Percentiles rank a stretch among this genome's conserved stretches.
These are phyloP conservation scores for Kuraishia floccosa DNA, from an alignment of 805 yeast genomes.

Conservation along the genomic window DNA sequence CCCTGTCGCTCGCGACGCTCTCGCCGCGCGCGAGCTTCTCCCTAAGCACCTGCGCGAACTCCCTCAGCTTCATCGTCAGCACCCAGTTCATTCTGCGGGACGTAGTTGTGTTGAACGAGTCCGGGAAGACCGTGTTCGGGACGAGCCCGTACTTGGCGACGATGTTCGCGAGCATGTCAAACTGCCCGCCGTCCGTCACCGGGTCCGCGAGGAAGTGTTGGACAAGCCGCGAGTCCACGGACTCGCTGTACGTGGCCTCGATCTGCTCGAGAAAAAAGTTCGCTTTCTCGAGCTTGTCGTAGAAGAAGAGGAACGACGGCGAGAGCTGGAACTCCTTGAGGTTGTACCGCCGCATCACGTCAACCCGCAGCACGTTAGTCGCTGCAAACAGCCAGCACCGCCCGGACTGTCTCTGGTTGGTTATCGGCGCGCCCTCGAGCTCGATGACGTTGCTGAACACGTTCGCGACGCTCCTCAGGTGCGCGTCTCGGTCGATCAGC, in stretches of 20 bases:
- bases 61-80: constrained; percentile 61
- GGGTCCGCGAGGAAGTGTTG: constrained; percentile 58
- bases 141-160: constrained; percentile 74
- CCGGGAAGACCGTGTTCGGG: constrained; percentile 67
- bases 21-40: constrained; percentile 25
- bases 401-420: constrained; percentile 68
- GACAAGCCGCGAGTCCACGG: constrained; percentile 58
- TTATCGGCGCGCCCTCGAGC: constrained; percentile 50
- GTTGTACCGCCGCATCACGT: constrained; percentile 49
- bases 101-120: constrained; percentile 41
- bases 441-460: constrained; percentile 31
- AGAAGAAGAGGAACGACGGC: constrained; percentile 71
- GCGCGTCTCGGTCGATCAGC: constrained; percentile 21
- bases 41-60: constrained; percentile 65
- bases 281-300: constrained; percentile 79
- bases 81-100: constrained; percentile 45
- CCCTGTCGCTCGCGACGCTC: constrained; percentile 21
- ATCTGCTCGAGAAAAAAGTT: constrained; percentile 73
- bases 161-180: constrained; percentile 70
- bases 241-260: constrained; percentile 54
- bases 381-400: constrained; percentile 89
- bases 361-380: constrained; percentile 58
- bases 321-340: constrained; percentile 64
- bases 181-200: constrained; percentile 79
- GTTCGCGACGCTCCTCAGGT: constrained; percentile 16